phyloP scores from a whole-genome alignment of 2,329 filamentous ascomycete genomes.

The Fusarium transvaalense region DNA sequence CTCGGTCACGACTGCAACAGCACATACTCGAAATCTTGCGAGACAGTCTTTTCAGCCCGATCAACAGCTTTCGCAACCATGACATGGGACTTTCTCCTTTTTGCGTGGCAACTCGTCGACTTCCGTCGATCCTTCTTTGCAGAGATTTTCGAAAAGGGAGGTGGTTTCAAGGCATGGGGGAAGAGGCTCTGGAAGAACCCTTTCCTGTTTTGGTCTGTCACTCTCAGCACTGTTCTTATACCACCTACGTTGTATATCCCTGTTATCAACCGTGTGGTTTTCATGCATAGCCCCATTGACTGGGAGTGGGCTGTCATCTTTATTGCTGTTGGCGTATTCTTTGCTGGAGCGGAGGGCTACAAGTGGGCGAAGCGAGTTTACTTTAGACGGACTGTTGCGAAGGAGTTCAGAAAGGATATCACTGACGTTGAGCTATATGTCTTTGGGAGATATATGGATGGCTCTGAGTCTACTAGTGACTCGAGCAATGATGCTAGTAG shows the following conservation, averaged over 20 bases:
- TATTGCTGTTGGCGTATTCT: conserved; percentile 70
- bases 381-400: conserved; percentile 54
- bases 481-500: conserved; percentile 14
- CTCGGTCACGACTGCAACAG: conserved; percentile 71
- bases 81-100: conserved; percentile 76
- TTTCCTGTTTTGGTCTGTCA: conserved; percentile 64
- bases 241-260: conserved; percentile 77
- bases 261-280: conserved; percentile 72
- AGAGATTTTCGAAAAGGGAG: conserved; percentile 62
- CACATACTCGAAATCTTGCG: conserved; percentile 62
- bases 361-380: conserved; percentile 74
- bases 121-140: conserved; percentile 75
- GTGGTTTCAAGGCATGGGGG: conserved; percentile 64
- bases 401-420: conserved; percentile 42
- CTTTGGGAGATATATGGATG: conserved; percentile 36
- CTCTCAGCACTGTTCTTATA: conserved; percentile 67
- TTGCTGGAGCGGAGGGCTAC: conserved; percentile 73
- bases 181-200: conserved; percentile 67
- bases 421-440: conserved; percentile 41
- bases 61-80: conserved; percentile 75
- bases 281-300: conserved; percentile 73
- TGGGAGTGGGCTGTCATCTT: conserved; percentile 80
- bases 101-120: conserved; percentile 77
- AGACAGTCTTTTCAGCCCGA: conserved; percentile 72
- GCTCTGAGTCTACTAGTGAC: conserved; percentile 25